Conservation (phyloP, 768 basidiomycete species). For the Agrocybe praecox region DNA sequence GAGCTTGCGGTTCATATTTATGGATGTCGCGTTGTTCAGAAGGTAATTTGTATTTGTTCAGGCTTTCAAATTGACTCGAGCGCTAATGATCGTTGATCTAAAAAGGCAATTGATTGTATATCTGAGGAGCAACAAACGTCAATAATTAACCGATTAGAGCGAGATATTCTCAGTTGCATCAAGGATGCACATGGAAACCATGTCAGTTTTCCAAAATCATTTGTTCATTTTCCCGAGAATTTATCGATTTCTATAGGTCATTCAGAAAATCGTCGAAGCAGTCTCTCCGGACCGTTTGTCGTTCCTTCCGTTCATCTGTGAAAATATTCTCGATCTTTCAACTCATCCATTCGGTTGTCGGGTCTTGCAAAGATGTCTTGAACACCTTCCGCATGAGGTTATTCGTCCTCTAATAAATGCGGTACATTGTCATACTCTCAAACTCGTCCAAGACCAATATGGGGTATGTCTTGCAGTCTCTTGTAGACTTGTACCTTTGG, state of each 20-base stretch:
- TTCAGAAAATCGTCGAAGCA: conserved; percentile 87
- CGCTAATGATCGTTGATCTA: conserved; percentile 11
- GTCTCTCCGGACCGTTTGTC: conserved; percentile 75
- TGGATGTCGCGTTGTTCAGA: conserved; percentile 94
- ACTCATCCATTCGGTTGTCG: conserved; percentile 94
- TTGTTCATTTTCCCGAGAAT: conserved; percentile 4
- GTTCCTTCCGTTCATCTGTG: conserved; percentile 76
- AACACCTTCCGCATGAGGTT: conserved; percentile 72
- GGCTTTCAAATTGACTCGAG: neutral
- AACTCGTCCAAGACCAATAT: conserved; percentile 89
- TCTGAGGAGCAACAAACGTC: conserved; percentile 74
- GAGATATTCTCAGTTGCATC: conserved; percentile 81
- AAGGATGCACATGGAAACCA: conserved; percentile 95
- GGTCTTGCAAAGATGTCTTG: conserved; percentile 91
- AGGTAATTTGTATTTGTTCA: conserved; percentile 47
- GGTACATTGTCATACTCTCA: conserved; percentile 67
- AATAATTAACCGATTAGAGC: conserved; percentile 80
- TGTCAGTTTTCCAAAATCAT: conserved; percentile 45
- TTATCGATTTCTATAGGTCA: conserved; percentile 48
- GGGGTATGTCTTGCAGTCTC: conserved; percentile 61
- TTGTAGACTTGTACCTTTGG: neutral
- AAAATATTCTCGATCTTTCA: conserved; percentile 78
- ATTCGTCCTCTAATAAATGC: conserved; percentile 80
- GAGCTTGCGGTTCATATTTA: conserved; percentile 89
- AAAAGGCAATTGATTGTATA: conserved; percentile 84